Conservation (phyloP, 257 asterid genomes). For the Petrea volubilis region DNA sequence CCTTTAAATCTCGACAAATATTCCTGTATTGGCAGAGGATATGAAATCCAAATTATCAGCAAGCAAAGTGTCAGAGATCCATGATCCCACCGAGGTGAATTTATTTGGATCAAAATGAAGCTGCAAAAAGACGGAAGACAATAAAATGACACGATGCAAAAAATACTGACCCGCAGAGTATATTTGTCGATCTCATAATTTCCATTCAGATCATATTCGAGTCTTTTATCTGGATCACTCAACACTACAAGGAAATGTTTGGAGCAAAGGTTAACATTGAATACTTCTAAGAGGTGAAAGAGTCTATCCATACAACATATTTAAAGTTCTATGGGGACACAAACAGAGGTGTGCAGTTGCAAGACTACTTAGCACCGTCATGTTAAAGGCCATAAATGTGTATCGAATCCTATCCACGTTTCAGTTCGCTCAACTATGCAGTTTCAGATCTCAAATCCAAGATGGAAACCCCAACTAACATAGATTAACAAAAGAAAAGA, state of each 20-base stretch:
- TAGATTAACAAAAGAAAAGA: background rate
- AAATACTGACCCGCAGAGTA: constrained; percentile 52
- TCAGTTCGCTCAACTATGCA: background rate
- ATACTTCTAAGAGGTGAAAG: constrained; percentile 2
- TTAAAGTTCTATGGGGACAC: background rate
- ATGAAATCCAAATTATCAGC: constrained; percentile 19
- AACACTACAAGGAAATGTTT: constrained; percentile 43
- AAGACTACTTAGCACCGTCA: background rate
- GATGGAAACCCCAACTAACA: background rate
- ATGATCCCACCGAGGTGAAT: constrained; percentile 20
- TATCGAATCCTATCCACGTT: background rate
- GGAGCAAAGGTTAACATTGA: constrained; percentile 15
- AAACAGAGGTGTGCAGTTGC: background rate
- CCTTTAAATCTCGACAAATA: constrained; percentile 73
- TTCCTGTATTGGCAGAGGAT: constrained; percentile 40
- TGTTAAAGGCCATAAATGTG: constrained; percentile 10
- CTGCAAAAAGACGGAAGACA: background rate
- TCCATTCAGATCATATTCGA: constrained; percentile 65
- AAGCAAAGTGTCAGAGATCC: constrained; percentile 9
- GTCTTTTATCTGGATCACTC: constrained; percentile 66
- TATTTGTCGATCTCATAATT: constrained; percentile 63
- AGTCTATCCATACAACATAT: background rate
- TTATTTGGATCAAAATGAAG: background rate
- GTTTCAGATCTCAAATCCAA: constrained; percentile 1
- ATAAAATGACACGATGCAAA: background rate